These are phyloP conservation scores for Boletellus deceptivus DNA, from an alignment of 1,284 basidiomycete species.

Conservation along the genomic window DNA sequence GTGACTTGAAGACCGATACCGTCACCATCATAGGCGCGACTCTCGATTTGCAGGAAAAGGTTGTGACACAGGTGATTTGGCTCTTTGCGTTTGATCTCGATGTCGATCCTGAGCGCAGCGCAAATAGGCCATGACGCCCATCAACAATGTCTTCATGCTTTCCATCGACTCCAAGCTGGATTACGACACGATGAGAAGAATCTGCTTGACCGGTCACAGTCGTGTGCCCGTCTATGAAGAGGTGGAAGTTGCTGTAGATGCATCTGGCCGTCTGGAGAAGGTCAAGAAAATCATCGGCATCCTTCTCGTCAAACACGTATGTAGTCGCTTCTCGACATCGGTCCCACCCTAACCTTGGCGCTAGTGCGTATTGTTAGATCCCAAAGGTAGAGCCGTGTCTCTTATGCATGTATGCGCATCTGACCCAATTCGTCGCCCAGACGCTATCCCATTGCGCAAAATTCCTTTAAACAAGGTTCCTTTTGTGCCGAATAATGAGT, in stretches of 20 bases:
- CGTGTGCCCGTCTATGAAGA: slow-evolving; percentile 45
- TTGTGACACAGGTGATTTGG: slow-evolving; percentile 46
- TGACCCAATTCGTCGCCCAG: slow-evolving; percentile 36
- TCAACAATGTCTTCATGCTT: slow-evolving; percentile 48
- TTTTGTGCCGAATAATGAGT: slow-evolving; percentile 83
- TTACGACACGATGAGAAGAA: slow-evolving; percentile 48
- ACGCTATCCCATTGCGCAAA: slow-evolving; percentile 73
- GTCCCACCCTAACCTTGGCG: not conserved
- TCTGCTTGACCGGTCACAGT: slow-evolving; percentile 55
- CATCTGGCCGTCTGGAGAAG: slow-evolving; percentile 28
- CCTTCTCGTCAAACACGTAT: slow-evolving; percentile 48
- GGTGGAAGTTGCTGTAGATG: slow-evolving; percentile 35
- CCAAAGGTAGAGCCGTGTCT: slow-evolving; percentile 56
- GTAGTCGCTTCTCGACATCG: slow-evolving; percentile 1
- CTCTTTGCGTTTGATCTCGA: not conserved
- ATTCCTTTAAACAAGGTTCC: slow-evolving; percentile 85
- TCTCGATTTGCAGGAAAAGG: slow-evolving; percentile 69
- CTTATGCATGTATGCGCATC: not conserved
- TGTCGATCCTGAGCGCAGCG: not conserved
- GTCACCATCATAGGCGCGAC: slow-evolving; percentile 77
- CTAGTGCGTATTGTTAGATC: slow-evolving; percentile 83
- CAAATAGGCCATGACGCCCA: slow-evolving; percentile 32
- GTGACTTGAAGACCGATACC: slow-evolving; percentile 70
- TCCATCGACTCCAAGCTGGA: slow-evolving; percentile 52
- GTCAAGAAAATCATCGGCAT: slow-evolving; percentile 53